Evolutionary conservation across 441 rosid species (phyloP), one percentile per base, ranked within the genome.

Genomic region (Eruca vesicaria): DNA sequence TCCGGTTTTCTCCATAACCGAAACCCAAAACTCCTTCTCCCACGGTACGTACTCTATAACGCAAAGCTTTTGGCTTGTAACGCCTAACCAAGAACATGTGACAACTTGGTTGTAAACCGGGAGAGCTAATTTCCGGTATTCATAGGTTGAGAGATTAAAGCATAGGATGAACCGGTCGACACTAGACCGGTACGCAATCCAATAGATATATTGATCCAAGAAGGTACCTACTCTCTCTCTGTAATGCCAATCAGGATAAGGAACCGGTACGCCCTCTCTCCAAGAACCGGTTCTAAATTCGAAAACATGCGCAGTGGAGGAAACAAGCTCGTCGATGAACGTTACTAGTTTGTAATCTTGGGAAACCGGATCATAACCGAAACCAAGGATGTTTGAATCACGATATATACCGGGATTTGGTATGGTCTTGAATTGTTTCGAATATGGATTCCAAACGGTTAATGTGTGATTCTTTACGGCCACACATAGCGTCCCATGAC

Each of bases 131-230:
- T 72, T 72, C 26, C 6, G 65, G 77, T 72, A 72, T 53, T 67
- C 69, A 16, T 78, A 20, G 9, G 66, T 78, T 61, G 73, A 71
- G 53, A 72, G 32, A 15, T 67, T 53, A 26, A 72, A 78, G 69
- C 77, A 28, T 7, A 78, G 43, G 2, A 78, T 41, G 58, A 78
- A 78, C 78, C 78, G 70, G 55, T 78, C 66, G 0, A 9, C 18
- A 68, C 6, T 68, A 53, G 71, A 67, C 71, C 61, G 26, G 70
- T 78, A 78, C 2, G 81, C 81, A 67, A 73, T 68, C 81, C 81
- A 78, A 21, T 78, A 68, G n/a, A 78, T 9, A 19, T 7, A 23
- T 12, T 72, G 69, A 6, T 72, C 45, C 66, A 78, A 62, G 35
- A 68, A 68, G 1, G 66, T 67, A 55, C 81, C 74, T n/a, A 8